Conservation (phyloP, 768 basidiomycete genomes). For the Collybiopsis luxurians region DNA sequence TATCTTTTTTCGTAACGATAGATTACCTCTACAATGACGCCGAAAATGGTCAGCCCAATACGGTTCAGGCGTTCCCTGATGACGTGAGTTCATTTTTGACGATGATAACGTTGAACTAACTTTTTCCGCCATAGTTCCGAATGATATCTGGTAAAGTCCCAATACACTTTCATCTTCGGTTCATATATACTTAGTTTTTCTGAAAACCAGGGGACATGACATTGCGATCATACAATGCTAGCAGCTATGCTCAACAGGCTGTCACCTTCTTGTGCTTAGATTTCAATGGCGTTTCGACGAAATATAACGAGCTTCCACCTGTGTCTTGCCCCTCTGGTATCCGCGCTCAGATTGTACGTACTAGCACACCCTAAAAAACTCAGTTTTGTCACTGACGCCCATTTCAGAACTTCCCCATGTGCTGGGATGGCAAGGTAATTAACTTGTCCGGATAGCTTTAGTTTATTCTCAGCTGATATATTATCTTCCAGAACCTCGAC, state of each 20-base stretch:
- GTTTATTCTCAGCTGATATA: too few relatives aligned
- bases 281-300: conserved; percentile 38
- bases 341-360: conserved; percentile 47
- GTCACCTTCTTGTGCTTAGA: conserved; percentile 47
- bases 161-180: conserved; percentile 4
- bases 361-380: neutral
- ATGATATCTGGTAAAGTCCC: conserved; percentile 47
- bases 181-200: neutral
- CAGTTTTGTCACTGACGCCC: neutral
- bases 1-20: conserved; percentile 12
- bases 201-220: conserved; percentile 33
- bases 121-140: conserved; percentile 36
- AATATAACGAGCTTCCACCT: conserved; percentile 36
- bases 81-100: conserved; percentile 32
- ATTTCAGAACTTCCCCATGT: conserved; percentile 49
- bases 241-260: conserved; percentile 42
- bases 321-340: conserved; percentile 43
- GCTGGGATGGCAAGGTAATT: conserved; percentile 53
- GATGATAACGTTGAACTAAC: neutral
- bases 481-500: conserved; percentile 34
- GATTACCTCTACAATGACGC: conserved; percentile 35
- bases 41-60: conserved; percentile 42
- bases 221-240: conserved; percentile 45
- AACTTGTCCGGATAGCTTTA: too few relatives aligned
- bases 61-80: conserved; percentile 52